These are phyloP conservation scores for Apiospora sp. DNA, from an alignment of 2,329 filamentous ascomycete species.

Conservation along the genomic window DNA sequence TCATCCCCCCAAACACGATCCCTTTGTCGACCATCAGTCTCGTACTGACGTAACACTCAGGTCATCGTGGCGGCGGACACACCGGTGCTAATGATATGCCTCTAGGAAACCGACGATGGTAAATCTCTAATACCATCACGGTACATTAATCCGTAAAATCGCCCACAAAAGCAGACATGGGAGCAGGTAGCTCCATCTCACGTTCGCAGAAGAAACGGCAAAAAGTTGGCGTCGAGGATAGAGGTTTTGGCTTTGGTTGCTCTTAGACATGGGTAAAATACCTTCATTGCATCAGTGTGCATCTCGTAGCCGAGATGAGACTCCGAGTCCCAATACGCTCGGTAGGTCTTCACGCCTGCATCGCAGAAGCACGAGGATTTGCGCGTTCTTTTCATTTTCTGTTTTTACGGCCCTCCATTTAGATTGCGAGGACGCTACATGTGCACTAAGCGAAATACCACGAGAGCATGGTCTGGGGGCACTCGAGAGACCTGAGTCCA, in stretches of 20 bases:
- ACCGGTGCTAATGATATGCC: conserved; percentile 52
- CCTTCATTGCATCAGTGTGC: conserved; percentile 7
- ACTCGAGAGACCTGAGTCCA: neutral
- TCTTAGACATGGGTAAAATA: conserved; percentile 42
- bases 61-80: conserved; percentile 44
- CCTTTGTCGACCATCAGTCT: neutral
- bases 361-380: conserved; percentile 6
- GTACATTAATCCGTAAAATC: conserved; percentile 24
- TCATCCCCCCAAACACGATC: conserved; percentile 32
- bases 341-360: conserved; percentile 1
- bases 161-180: conserved; percentile 27
- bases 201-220: conserved; percentile 40
- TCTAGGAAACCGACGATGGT: conserved; percentile 46
- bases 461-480: neutral
- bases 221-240: conserved; percentile 44
- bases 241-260: conserved; percentile 38
- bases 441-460: conserved; percentile 8
- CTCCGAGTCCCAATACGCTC: conserved; percentile 1
- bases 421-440: conserved; percentile 9
- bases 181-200: conserved; percentile 30
- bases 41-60: conserved; percentile 27
- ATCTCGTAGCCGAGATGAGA: conserved; percentile 23
- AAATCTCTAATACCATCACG: conserved; percentile 29
- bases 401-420: conserved; percentile 12
- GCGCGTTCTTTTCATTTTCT: conserved; percentile 9